These are phyloP conservation scores for Polychaeton citri DNA, from an alignment of 2,329 filamentous ascomycete genomes.

Conservation along the genomic window DNA sequence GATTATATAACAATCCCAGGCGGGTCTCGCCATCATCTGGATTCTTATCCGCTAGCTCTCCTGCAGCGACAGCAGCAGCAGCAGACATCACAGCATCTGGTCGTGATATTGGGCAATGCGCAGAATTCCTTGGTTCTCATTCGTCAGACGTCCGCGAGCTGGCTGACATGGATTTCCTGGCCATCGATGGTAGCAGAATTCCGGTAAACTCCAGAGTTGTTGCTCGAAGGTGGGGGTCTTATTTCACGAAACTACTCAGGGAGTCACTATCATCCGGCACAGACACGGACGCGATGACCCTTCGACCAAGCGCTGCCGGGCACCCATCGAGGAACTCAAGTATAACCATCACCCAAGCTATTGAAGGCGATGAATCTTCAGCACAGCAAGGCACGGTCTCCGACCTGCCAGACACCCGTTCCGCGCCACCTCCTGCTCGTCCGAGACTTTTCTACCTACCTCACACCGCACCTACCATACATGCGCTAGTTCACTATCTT, in stretches of 20 bases:
- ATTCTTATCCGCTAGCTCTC: slow-evolving; percentile 70
- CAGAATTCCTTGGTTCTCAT: slow-evolving; percentile 73
- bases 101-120: slow-evolving; percentile 59
- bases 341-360: slow-evolving; percentile 67
- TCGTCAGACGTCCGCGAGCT: slow-evolving; percentile 71
- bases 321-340: slow-evolving; percentile 61
- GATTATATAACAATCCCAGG: slow-evolving; percentile 89
- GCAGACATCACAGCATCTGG: slow-evolving; percentile 53
- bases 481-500: slow-evolving; percentile 80
- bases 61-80: slow-evolving; percentile 21
- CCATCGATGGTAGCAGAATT: slow-evolving; percentile 79
- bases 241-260: slow-evolving; percentile 81
- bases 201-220: slow-evolving; percentile 87
- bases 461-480: slow-evolving; percentile 78
- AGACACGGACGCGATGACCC: slow-evolving; percentile 59
- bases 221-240: slow-evolving; percentile 81
- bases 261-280: slow-evolving; percentile 63
- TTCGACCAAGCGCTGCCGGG: slow-evolving; percentile 44
- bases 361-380: slow-evolving; percentile 30
- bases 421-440: slow-evolving; percentile 46
- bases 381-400: slow-evolving; percentile 21
- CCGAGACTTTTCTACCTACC: slow-evolving; percentile 85
- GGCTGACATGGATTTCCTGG: slow-evolving; percentile 92
- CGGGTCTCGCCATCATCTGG: slow-evolving; percentile 64
- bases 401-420: slow-evolving; percentile 40